phyloP scores from a whole-genome alignment of 495 filamentous ascomycete species.

The Podospora bellae-mahoneyi region DNA sequence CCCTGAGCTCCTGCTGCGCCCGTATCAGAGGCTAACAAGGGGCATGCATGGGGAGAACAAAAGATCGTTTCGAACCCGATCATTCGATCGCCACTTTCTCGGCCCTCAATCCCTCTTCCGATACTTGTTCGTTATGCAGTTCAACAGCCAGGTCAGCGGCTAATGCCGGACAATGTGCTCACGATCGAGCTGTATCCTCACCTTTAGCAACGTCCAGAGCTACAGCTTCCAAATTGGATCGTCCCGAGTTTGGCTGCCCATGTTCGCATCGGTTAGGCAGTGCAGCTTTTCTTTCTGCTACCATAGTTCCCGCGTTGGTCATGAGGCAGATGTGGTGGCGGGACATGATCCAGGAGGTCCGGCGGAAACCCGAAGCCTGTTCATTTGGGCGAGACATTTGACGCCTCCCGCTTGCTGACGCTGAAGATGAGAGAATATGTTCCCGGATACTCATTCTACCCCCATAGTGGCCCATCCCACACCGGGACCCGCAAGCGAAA shows the following conservation, averaged over 20 bases:
- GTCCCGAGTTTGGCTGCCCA: background rate
- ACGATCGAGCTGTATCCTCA: background rate
- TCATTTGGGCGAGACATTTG: constrained; percentile 1
- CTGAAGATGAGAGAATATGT: background rate
- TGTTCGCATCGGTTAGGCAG: background rate
- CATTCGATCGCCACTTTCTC: background rate
- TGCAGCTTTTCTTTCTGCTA: background rate
- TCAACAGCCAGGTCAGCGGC: background rate
- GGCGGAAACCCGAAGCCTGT: background rate
- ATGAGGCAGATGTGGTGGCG: background rate
- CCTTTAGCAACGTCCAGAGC: background rate
- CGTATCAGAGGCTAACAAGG: background rate
- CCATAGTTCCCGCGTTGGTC: background rate
- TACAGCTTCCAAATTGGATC: background rate
- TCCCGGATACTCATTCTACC: background rate
- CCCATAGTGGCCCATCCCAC: background rate
- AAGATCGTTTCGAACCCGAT: background rate
- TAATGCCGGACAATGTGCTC: background rate
- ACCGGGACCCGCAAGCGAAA: background rate
- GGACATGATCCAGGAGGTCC: background rate
- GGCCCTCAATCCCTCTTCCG: background rate
- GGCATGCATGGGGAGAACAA: background rate
- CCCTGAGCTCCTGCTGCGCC: background rate
- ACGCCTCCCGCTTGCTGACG: constrained; percentile 2
- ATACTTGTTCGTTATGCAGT: background rate